Evolutionary conservation across 129 eudicot species (phyloP).

Genomic region (Apium graveolens): DNA sequence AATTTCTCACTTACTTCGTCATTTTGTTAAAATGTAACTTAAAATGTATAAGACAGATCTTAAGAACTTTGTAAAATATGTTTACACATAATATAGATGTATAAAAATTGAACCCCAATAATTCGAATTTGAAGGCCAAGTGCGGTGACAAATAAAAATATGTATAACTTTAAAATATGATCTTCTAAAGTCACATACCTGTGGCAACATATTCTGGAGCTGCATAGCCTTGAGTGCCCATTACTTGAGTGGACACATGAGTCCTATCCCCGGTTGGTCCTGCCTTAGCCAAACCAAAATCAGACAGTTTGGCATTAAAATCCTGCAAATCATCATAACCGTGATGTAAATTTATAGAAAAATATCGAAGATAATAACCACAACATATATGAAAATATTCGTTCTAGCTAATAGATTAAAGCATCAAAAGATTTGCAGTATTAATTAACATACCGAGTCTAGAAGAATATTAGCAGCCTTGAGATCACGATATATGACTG

Average conservation of each 20-base stretch:
- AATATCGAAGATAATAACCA: background rate
- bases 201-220: constrained; percentile 96
- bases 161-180: background rate
- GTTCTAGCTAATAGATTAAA: background rate
- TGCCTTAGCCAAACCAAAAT: constrained; percentile 91
- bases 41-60: too few species aligned
- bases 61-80: too few species aligned
- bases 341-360: background rate
- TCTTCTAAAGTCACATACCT: constrained; percentile 31
- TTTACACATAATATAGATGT: too few species aligned
- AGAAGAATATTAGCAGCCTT: constrained; percentile 86
- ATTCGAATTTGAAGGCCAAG: too few species aligned
- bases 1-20: too few species aligned
- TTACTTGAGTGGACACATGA: constrained; percentile 89
- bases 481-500: constrained; percentile 79
- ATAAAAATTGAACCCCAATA: too few species aligned
- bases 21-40: too few species aligned
- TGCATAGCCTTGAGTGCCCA: constrained; percentile 95
- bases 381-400: background rate
- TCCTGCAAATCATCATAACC: constrained; percentile 46
- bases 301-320: constrained; percentile 81
- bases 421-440: background rate
- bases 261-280: constrained; percentile 92
- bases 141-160: too few species aligned
- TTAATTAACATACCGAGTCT: constrained; percentile 45